Conservation (phyloP, 192 early-diverging fungal genomes). For the Linnemannia schmuckeri region DNA sequence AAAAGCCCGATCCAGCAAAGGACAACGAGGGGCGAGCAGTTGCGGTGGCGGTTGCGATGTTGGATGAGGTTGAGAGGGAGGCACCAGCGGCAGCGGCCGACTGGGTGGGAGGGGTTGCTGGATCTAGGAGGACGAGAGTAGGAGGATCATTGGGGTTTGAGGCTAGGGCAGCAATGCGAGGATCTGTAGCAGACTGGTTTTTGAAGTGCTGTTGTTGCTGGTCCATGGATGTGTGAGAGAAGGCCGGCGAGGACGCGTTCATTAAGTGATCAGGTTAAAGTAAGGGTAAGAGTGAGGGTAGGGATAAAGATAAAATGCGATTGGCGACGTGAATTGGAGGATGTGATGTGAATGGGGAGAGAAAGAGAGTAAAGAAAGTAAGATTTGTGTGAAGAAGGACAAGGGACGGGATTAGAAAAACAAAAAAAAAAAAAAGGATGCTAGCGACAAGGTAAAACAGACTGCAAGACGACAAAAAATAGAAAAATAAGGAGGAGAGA, state of each 20-base stretch:
- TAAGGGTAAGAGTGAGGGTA: not conserved
- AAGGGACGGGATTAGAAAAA: not conserved
- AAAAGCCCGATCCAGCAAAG: conserved; percentile 38
- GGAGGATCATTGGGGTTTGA: conserved; percentile 21
- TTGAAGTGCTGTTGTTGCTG: conserved; percentile 10
- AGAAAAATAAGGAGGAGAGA: not conserved
- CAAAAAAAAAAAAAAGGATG: conserved; percentile 7
- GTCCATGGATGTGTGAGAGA: not conserved
- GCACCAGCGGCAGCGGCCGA: not conserved
- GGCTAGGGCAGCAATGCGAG: conserved; percentile 30
- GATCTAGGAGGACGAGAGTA: conserved; percentile 33
- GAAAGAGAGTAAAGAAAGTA: conserved; percentile 1
- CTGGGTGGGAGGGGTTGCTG: conserved; percentile 17
- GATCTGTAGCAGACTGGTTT: not conserved
- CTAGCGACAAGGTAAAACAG: not conserved
- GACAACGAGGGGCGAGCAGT: conserved; percentile 16
- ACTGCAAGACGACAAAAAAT: not conserved
- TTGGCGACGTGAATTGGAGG: not conserved
- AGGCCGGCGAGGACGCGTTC: conserved; percentile 28
- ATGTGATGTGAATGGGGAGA: not conserved
- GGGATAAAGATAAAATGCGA: no score
- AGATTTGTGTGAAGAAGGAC: not conserved
- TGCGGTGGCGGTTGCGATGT: conserved; percentile 28
- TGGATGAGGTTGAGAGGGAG: conserved; percentile 5
- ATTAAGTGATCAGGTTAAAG: not conserved